Conservation (phyloP, 2,329 filamentous ascomycete genomes). For the Colletotrichum tofieldiae region DNA sequence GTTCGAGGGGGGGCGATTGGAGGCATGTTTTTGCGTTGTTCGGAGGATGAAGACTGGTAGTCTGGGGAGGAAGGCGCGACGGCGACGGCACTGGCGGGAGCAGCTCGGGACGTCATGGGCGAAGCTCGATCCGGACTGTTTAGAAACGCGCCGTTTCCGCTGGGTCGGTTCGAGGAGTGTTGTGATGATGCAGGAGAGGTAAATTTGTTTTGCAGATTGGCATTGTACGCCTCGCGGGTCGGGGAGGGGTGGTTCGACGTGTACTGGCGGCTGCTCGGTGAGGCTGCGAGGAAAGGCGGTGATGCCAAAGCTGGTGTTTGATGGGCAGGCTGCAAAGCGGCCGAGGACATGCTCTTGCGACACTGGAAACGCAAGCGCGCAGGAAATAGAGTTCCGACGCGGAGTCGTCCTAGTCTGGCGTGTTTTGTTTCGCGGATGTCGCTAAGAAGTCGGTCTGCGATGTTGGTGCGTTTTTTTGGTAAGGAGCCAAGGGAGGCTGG, state of each 20-base stretch:
- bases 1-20: slow-evolving; percentile 85
- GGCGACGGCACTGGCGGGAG: slow-evolving; percentile 59
- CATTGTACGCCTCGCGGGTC: slow-evolving; percentile 72
- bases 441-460: slow-evolving; percentile 34
- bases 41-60: slow-evolving; percentile 61
- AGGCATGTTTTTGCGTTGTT: slow-evolving; percentile 73
- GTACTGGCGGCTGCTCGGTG: slow-evolving; percentile 67
- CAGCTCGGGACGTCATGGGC: slow-evolving; percentile 65
- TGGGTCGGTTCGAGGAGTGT: slow-evolving; percentile 69
- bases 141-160: slow-evolving; percentile 61
- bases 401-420: slow-evolving; percentile 36
- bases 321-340: slow-evolving; percentile 74
- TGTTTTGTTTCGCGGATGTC: slow-evolving; percentile 36
- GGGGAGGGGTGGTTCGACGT: slow-evolving; percentile 67
- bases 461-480: slow-evolving; percentile 26
- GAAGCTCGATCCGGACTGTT: slow-evolving; percentile 55
- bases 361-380: slow-evolving; percentile 26
- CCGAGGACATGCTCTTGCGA: slow-evolving; percentile 71
- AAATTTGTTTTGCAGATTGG: slow-evolving; percentile 61
- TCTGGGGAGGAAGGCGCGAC: slow-evolving; percentile 59
- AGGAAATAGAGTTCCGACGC: slow-evolving; percentile 35
- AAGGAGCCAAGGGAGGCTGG: slow-evolving; percentile 37
- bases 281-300: slow-evolving; percentile 60
- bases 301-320: slow-evolving; percentile 65
- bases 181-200: slow-evolving; percentile 67